These are phyloP conservation scores for Neurospora sp. DNA, from an alignment of 495 filamentous ascomycete genomes.

Conservation along the genomic window DNA sequence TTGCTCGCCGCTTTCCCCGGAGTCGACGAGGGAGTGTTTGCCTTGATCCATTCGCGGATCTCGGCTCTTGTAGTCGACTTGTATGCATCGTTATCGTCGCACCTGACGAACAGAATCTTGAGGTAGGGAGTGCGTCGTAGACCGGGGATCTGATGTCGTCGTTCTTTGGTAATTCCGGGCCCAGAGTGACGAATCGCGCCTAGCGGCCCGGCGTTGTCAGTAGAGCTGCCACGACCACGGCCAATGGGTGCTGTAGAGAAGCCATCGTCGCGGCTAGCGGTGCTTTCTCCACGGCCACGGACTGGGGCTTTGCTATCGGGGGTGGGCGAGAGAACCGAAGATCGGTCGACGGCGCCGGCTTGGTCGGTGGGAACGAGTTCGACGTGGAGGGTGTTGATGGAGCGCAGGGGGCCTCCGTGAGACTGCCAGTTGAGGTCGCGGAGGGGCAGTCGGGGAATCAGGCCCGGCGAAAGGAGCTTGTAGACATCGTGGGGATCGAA, in stretches of 20 bases:
- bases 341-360: slow-evolving; percentile 13
- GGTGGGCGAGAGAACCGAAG: slow-evolving; percentile 29
- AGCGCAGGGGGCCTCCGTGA: slow-evolving; percentile 75
- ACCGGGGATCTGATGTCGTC: slow-evolving; percentile 91
- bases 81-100: slow-evolving; percentile 91
- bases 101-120: slow-evolving; percentile 78
- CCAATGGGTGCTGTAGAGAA: slow-evolving; percentile 35
- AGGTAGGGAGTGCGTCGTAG: slow-evolving; percentile 89
- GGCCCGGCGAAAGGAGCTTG: slow-evolving; percentile 62
- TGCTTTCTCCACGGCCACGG: slow-evolving; percentile 31
- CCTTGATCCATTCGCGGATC: slow-evolving; percentile 84
- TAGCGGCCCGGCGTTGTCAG: slow-evolving; percentile 18
- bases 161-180: slow-evolving; percentile 29
- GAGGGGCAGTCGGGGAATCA: slow-evolving; percentile 74
- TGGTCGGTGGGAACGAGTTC: slow-evolving; percentile 57
- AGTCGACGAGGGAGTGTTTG: slow-evolving; percentile 45
- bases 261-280: slow-evolving; percentile 36
- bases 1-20: slow-evolving; percentile 38
- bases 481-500: slow-evolving; percentile 85
- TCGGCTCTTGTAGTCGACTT: slow-evolving; percentile 66
- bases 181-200: neutral
- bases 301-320: slow-evolving; percentile 20
- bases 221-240: slow-evolving; percentile 16
- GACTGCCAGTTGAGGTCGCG: slow-evolving; percentile 96
- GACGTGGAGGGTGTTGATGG: slow-evolving; percentile 84